Base-by-base conservation (phyloP, 169 alveolate genomes). In the Besnoitia besnoiti region DNA sequence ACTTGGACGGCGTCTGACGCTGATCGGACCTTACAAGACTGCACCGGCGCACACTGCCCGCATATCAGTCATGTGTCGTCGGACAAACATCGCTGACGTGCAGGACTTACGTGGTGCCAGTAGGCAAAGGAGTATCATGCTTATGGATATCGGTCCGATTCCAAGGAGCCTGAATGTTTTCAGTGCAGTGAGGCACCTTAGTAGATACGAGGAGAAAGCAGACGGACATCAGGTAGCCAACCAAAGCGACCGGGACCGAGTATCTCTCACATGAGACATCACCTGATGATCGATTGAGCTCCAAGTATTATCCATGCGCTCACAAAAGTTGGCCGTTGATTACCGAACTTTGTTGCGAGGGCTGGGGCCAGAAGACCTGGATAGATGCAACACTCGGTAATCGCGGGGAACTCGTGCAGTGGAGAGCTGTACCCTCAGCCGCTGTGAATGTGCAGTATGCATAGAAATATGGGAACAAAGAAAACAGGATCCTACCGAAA, bases 1-100 rank as follows among this genome's bases (percentile, higher is more conserved):
- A 5, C 47, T 67, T 33, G 12, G 46, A 67, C 21, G 21, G 40
- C 51, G 14, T 16, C n/a, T 44, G 39, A 19, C 21, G 73, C 47
- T 21, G 85, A 40, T n/a, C 37, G 50, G 16, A 30, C 51, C 94
- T 42, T 90, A 90, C 94, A 90, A 85, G 0, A 90, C 75, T 82
- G 94, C 94, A n/a, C 94, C 94, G n/a, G 90, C 94, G 73, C 94
- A 90, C 37, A 90, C 94, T 90, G 87, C 14, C 8, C 8, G 80
- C 8, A 33, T 21, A 14, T 35, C n/a, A n/a, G n/a, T n/a, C n/a
- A 21, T 12, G n/a, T 12, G n/a, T 16, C n/a, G 62, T 16, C 12
- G 21, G 62, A 51, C 21, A 51, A 16, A n/a, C n/a, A n/a, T n/a
- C n/a, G n/a, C n/a, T n/a, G n/a, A n/a, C n/a, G n/a, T n/a, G 73